Conservation (phyloP, 2,329 filamentous ascomycete genomes). For the Ascomycota sp. region DNA sequence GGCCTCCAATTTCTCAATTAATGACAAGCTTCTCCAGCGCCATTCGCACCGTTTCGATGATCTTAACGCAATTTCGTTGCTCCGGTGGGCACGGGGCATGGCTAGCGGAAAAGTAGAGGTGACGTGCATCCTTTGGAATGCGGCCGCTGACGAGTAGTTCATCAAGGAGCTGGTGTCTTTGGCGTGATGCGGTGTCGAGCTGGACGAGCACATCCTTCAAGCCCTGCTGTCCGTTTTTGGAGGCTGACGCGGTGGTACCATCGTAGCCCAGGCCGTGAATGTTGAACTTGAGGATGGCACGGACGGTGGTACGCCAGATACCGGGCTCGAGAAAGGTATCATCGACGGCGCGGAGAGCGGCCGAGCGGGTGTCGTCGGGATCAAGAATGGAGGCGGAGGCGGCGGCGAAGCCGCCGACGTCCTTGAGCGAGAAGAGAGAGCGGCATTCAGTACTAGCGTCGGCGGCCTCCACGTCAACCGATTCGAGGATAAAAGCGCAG, state of each 20-base stretch:
- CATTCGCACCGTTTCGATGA: constrained; percentile 32
- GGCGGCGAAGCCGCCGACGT: constrained; percentile 30
- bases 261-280: constrained; percentile 33
- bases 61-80: constrained; percentile 23
- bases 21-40: constrained; percentile 35
- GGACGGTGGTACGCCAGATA: constrained; percentile 31
- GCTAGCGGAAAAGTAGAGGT: constrained; percentile 6
- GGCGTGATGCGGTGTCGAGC: constrained; percentile 28
- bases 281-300: constrained; percentile 33
- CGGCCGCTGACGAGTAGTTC: constrained; percentile 19
- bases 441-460: constrained; percentile 20
- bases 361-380: no score
- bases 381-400: no score
- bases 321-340: constrained; percentile 26
- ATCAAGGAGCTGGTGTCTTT: constrained; percentile 29
- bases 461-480: constrained; percentile 31
- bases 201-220: constrained; percentile 31
- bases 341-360: no score
- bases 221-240: no score
- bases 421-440: constrained; percentile 23
- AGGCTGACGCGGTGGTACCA: no score
- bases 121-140: constrained; percentile 6
- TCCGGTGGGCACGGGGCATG: constrained; percentile 11
- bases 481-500: constrained; percentile 31
- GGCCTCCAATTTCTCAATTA: no score